A percentile compares a stretch with the other conserved stretches of the same genome.
These are phyloP conservation scores for Lactarius quietus DNA, from an alignment of 768 basidiomycete species.

Conservation along the genomic window DNA sequence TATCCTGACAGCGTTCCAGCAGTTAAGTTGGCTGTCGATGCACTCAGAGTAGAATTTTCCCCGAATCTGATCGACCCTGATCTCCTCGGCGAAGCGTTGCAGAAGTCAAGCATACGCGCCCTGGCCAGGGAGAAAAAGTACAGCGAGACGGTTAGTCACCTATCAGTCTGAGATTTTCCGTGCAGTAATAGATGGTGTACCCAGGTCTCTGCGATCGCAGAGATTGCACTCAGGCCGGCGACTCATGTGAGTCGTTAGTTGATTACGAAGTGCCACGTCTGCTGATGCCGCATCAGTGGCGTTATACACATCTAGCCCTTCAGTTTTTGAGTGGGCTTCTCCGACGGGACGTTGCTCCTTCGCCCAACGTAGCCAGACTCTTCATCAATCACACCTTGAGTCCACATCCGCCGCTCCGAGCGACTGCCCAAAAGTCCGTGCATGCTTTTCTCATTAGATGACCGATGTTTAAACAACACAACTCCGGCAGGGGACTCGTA, in stretches of 20 bases:
- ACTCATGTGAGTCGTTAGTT: slow-evolving; percentile 60
- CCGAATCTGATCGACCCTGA: slow-evolving; percentile 39
- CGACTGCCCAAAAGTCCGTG: slow-evolving; percentile 59
- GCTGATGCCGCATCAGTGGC: slow-evolving; percentile 51
- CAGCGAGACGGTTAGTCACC: slow-evolving; percentile 43
- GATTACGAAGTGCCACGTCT: slow-evolving; percentile 12
- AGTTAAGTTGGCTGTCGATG: slow-evolving; percentile 46
- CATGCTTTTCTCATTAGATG: background rate
- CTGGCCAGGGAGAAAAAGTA: slow-evolving; percentile 46
- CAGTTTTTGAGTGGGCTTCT: slow-evolving; percentile 59
- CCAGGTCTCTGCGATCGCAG: slow-evolving; percentile 59
- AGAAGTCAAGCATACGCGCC: slow-evolving; percentile 42
- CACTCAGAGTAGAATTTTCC: slow-evolving; percentile 51
- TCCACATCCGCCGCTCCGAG: slow-evolving; percentile 65
- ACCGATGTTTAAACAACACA: slow-evolving; percentile 3
- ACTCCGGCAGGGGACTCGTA: slow-evolving; percentile 51
- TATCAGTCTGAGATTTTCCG: background rate
- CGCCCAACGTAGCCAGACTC: slow-evolving; percentile 54
- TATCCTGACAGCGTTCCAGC: slow-evolving; percentile 49
- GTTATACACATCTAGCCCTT: slow-evolving; percentile 71
- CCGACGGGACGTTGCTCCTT: slow-evolving; percentile 55
- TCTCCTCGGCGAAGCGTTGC: slow-evolving; percentile 43
- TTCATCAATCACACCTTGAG: slow-evolving; percentile 65
- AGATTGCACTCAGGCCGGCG: slow-evolving; percentile 53
- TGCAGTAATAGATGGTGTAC: slow-evolving; percentile 9